phyloP scores from a whole-genome alignment of 306 rosid species.

The Canavalia ensiformis region DNA sequence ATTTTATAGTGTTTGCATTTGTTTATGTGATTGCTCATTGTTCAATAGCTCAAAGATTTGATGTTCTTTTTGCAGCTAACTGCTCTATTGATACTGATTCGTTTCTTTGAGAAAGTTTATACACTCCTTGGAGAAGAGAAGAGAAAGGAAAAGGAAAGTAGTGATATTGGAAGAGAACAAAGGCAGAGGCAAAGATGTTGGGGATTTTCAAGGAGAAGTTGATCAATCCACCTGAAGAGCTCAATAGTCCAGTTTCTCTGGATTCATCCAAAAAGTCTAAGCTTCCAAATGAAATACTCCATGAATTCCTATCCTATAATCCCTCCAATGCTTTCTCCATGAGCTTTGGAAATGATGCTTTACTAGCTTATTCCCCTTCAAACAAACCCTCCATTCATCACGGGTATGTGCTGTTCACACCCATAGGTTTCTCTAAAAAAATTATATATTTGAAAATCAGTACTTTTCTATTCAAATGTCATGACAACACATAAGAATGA shows the following conservation, averaged over 20 bases:
- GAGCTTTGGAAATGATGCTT: conserved; percentile 67
- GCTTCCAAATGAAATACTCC: conserved; percentile 58
- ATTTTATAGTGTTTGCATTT: not conserved
- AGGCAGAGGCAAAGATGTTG: conserved; percentile 62
- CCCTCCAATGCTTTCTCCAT: conserved; percentile 61
- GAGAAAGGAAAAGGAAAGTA: not conserved
- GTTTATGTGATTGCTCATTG: conserved; percentile 1
- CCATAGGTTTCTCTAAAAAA: not conserved
- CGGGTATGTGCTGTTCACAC: conserved; percentile 50
- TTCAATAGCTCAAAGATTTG: conserved; percentile 17
- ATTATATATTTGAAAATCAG: not conserved
- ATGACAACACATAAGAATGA: conserved; percentile 3
- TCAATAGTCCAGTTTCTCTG: conserved; percentile 73
- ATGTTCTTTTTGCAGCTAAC: conserved; percentile 40
- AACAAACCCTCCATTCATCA: conserved; percentile 46
- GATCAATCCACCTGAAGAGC: conserved; percentile 87
- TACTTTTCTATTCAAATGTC: not conserved
- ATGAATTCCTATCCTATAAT: conserved; percentile 62
- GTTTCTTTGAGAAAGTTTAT: conserved; percentile 47
- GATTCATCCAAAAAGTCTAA: conserved; percentile 60
- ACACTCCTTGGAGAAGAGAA: conserved; percentile 29
- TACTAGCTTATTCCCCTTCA: conserved; percentile 68
- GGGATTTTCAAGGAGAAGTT: conserved; percentile 80
- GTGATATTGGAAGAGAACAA: conserved; percentile 26
- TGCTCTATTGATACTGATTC: conserved; percentile 50